Base-by-base conservation (phyloP, 2,329 filamentous ascomycete species). In the Exophiala dermatitidis region DNA sequence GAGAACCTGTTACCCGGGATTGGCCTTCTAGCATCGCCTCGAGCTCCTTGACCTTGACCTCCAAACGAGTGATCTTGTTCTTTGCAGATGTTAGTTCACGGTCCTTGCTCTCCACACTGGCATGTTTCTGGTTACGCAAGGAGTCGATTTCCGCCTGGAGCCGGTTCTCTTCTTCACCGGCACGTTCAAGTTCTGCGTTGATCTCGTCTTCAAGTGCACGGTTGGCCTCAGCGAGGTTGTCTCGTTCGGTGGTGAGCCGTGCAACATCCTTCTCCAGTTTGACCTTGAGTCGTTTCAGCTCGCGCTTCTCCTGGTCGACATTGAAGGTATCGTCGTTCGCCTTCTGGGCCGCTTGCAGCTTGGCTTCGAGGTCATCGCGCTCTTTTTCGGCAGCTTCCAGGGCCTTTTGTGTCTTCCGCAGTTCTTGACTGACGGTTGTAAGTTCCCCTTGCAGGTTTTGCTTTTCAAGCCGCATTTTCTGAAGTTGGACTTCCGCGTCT, bases 181-280 rank as follows among this genome's bases (percentile, higher is more conserved):
- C 83, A 65, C 82, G 79, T 59, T 83, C 80, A 49, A 85, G 78
- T 65, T 88, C 84, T 8, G 78, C 73, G 50, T 85, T 79, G 1
- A 88, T 74, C 31, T 84, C 79, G 58, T 74, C 75, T 64, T 88
- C 84, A 2, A 86, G 69, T 1, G 75, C 71, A 38, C 78, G 72
- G 32, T 80, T 80, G 56, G 83, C 77, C 53, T 82, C 77, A 8
- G 72, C 55, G 36, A 86, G 69, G 1, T 73, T 66, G 51, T 74
- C 75, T 62, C 82, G 84, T 64, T 88, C 84, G 5, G 85, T 81
- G 48, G 75, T 80, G 10, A 87, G 71, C 8, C 82, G 76, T 40
- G 81, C 80, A 10, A 86, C 72, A 62, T 88, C 85, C 56, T 74
- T 77, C 58, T 88, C 85, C 12, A 87, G 75, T 63, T 82, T 84